A percentile compares a stretch with the other conserved stretches of the same genome.
Evolutionary conservation across 139 green algal species (phyloP).

Genomic region (Gonium pectorale): DNA sequence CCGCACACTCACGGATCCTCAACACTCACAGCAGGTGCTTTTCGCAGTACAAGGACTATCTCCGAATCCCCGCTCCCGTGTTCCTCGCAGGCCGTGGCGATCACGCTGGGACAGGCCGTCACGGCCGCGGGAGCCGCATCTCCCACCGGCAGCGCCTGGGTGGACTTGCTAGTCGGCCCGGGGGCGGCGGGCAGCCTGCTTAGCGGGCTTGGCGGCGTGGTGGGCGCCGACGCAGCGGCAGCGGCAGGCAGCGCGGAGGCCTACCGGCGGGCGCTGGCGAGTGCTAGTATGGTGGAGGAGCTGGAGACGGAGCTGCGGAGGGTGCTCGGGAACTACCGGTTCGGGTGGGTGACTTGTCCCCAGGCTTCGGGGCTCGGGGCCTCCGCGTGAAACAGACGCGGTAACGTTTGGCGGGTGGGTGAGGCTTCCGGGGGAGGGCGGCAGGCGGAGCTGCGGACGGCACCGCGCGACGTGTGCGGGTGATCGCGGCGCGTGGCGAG

Average conservation of each 20-base stretch:
- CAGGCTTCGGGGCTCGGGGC: no score
- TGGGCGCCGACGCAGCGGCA: background rate
- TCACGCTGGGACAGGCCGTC: background rate
- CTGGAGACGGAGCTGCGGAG: constrained; percentile 31
- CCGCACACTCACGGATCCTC: no score
- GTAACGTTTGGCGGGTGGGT: no score
- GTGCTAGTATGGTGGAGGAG: constrained; percentile 43
- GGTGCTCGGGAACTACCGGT: constrained; percentile 36
- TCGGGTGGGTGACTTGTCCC: no score
- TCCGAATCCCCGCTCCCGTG: background rate
- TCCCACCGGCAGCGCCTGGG: constrained; percentile 29
- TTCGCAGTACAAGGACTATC: no score
- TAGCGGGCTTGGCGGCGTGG: background rate
- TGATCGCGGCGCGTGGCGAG: no score
- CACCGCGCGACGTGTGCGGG: no score
- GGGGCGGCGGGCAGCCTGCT: background rate
- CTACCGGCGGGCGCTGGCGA: constrained; percentile 25
- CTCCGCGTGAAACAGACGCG: no score
- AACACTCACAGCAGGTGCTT: no score
- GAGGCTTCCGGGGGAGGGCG: no score
- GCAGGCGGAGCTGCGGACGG: no score
- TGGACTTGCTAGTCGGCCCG: background rate
- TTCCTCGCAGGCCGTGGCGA: constrained; percentile 9
- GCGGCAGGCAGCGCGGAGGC: constrained; percentile 30
- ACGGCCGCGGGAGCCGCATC: background rate